Conservation (phyloP, 192 early-diverging fungal species). For the Rhizophagus sp. region DNA sequence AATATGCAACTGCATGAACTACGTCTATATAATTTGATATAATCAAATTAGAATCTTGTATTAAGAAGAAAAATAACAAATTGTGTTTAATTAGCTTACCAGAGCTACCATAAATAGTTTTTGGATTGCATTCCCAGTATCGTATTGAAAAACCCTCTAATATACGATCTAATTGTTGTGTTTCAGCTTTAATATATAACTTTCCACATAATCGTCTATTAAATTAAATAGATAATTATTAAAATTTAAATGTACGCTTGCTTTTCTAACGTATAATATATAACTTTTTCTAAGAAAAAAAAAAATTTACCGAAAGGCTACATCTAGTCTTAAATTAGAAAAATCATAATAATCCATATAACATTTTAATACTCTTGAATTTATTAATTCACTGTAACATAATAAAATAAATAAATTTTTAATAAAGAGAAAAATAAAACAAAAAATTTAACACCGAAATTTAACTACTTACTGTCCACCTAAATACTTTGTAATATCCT, state of each 20-base stretch:
- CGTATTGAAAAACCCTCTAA: constrained; percentile 80
- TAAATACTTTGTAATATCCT: constrained; percentile 51
- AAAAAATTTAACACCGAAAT: not conserved
- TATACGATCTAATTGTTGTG: constrained; percentile 91
- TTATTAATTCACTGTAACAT: constrained; percentile 49
- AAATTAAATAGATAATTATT: constrained; percentile 4
- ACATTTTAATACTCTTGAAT: constrained; percentile 54
- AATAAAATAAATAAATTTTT: not conserved
- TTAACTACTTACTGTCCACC: constrained; percentile 40
- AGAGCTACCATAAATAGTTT: constrained; percentile 47
- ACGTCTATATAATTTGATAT: constrained; percentile 55
- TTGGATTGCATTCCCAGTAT: constrained; percentile 82
- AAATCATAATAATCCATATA: constrained; percentile 89
- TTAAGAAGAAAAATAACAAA: not conserved
- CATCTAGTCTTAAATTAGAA: constrained; percentile 64
- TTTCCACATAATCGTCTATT: constrained; percentile 67
- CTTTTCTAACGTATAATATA: not conserved
- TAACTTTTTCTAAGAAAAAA: not conserved
- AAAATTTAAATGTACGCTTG: not conserved
- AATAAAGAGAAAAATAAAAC: not conserved
- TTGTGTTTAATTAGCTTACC: constrained; percentile 30
- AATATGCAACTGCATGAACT: constrained; percentile 85
- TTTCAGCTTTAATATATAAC: constrained; percentile 84
- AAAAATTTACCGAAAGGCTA: constrained; percentile 63
- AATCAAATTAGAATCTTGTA: not conserved